Conservation (phyloP, 148 eudicot genomes). For the Pharnaceum exiguum region DNA sequence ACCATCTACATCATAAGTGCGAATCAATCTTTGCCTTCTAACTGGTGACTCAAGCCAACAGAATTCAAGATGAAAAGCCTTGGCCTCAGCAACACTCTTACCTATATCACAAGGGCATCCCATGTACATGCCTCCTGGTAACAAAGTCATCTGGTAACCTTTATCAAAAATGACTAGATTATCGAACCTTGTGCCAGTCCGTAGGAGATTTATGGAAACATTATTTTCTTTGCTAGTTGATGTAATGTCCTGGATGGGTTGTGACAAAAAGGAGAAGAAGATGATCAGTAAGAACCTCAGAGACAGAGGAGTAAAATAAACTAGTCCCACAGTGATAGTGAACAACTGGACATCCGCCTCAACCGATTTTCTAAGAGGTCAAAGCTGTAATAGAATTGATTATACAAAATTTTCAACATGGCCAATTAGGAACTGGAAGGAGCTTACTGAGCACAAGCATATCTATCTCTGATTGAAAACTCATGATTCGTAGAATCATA, state of each 20-base stretch:
- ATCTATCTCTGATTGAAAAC: too few relatives aligned
- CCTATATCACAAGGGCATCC: conserved; percentile 75
- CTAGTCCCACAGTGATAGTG: neutral
- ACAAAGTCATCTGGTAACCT: conserved; percentile 66
- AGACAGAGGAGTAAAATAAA: too few relatives aligned
- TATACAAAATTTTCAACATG: too few relatives aligned
- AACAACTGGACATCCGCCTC: too few relatives aligned
- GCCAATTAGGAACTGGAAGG: too few relatives aligned
- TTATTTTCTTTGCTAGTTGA: conserved; percentile 40
- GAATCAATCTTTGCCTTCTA: conserved; percentile 86
- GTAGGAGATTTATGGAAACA: conserved; percentile 56
- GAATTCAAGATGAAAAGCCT: conserved; percentile 81
- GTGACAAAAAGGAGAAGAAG: neutral
- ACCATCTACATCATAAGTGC: conserved; percentile 82
- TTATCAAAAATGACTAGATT: conserved; percentile 69
- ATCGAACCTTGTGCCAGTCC: conserved; percentile 61
- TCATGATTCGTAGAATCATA: too few relatives aligned
- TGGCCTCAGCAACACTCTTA: conserved; percentile 59
- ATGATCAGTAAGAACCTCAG: neutral
- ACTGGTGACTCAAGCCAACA: conserved; percentile 91
- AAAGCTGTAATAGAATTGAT: too few relatives aligned
- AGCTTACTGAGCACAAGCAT: too few relatives aligned
- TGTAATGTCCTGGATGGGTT: conserved; percentile 40
- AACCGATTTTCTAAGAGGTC: too few relatives aligned
- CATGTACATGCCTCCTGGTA: conserved; percentile 97